A percentile compares a stretch with the other conserved stretches of the same genome.
These are phyloP conservation scores for Phlebiopsis gigantea DNA, from an alignment of 768 basidiomycete genomes.

Conservation along the genomic window DNA sequence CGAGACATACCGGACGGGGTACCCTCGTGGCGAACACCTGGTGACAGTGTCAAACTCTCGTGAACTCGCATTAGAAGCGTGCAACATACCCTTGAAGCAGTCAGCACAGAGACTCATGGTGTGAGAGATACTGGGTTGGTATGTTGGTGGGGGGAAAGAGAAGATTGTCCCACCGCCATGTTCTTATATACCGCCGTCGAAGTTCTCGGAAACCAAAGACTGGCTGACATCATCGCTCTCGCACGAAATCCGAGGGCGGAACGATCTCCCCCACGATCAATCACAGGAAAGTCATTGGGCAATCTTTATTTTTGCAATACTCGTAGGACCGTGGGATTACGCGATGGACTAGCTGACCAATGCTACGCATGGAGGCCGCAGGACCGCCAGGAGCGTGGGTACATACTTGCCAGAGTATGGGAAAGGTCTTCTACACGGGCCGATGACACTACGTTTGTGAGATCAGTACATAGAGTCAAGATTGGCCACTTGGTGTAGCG, in stretches of 20 bases:
- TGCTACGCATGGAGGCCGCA: no score
- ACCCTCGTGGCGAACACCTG: constrained; percentile 33
- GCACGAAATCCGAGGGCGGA: no score
- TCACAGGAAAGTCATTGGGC: no score
- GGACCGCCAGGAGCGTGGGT: no score
- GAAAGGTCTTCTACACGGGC: no score
- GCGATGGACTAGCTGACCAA: no score
- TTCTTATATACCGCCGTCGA: neutral
- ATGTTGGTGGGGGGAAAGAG: neutral
- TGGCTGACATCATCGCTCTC: neutral
- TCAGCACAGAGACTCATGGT: constrained; percentile 12
- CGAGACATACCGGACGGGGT: constrained; percentile 27
- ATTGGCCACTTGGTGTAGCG: no score
- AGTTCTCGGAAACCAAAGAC: neutral
- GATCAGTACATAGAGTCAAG: no score
- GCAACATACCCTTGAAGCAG: constrained; percentile 6
- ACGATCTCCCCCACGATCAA: neutral
- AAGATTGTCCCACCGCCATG: neutral
- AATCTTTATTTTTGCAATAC: no score
- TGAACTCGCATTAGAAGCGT: neutral
- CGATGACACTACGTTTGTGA: no score
- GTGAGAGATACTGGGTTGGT: neutral
- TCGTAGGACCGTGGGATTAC: no score
- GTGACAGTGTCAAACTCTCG: neutral
- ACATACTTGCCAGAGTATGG: no score